A percentile compares a stretch with the other conserved stretches of the same genome.
These are phyloP conservation scores for Bipolaris zeicola DNA, from an alignment of 2,329 filamentous ascomycete species.

Conservation along the genomic window DNA sequence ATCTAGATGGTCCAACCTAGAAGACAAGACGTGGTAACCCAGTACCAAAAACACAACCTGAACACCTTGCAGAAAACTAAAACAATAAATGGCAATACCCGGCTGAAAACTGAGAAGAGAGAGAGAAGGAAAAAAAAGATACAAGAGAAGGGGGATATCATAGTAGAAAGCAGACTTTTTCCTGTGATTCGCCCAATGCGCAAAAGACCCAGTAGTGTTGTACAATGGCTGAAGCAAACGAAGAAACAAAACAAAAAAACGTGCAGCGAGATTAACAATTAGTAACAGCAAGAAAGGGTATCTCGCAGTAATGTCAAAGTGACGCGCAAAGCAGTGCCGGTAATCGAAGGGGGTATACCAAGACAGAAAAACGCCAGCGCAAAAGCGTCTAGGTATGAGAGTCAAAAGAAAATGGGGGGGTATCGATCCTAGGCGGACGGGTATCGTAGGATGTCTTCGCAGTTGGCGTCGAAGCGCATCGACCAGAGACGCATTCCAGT, in stretches of 20 bases:
- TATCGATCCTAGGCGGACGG: slow-evolving; percentile 46
- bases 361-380: slow-evolving; percentile 37
- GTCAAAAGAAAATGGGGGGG: neutral
- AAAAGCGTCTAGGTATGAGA: slow-evolving; percentile 30
- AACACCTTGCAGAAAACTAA: slow-evolving; percentile 26
- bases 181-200: slow-evolving; percentile 47
- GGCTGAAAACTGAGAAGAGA: slow-evolving; percentile 16
- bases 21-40: slow-evolving; percentile 22
- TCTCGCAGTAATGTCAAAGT: slow-evolving; percentile 47
- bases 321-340: slow-evolving; percentile 27
- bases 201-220: slow-evolving; percentile 38
- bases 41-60: slow-evolving; percentile 22
- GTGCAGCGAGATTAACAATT: slow-evolving; percentile 47
- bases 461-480: slow-evolving; percentile 94
- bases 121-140: slow-evolving; percentile 6
- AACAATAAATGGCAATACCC: slow-evolving; percentile 19
- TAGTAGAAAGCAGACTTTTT: slow-evolving; percentile 45
- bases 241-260: slow-evolving; percentile 23
- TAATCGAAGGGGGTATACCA: slow-evolving; percentile 24
- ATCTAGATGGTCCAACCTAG: slow-evolving; percentile 27
- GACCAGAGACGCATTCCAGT: slow-evolving; percentile 85
- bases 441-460: slow-evolving; percentile 78
- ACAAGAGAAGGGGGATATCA: slow-evolving; percentile 41
- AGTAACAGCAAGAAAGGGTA: slow-evolving; percentile 47
- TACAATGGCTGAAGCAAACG: slow-evolving; percentile 31